Evolutionary conservation across 306 rosid species (phyloP).

Genomic region (Coriaria nepalensis): DNA sequence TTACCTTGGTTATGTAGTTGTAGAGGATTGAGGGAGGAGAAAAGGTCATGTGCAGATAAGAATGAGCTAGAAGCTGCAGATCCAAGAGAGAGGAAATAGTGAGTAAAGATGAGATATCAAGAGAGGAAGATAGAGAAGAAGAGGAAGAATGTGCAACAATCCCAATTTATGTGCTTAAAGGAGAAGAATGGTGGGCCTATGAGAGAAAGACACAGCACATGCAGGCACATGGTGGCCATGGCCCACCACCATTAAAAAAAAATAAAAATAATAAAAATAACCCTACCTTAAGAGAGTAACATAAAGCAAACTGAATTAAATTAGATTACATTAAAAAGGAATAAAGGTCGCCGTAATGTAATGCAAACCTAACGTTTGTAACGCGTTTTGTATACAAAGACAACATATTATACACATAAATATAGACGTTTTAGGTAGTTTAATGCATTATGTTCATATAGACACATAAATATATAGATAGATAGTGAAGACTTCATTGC

Average conservation of each 20-base stretch:
- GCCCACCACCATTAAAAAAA: constrained; percentile 43
- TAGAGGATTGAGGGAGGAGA: constrained; percentile 10
- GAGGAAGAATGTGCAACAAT: constrained; percentile 30
- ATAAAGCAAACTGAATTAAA: too few species aligned
- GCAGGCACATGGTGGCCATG: constrained; percentile 84
- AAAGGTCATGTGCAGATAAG: constrained; percentile 1
- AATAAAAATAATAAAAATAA: constrained; percentile 11
- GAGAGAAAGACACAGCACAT: constrained; percentile 85
- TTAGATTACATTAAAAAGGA: neutral
- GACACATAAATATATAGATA: too few species aligned
- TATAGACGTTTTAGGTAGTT: too few species aligned
- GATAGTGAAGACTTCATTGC: too few species aligned
- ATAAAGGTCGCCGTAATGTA: constrained; percentile 37
- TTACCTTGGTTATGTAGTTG: constrained; percentile 6
- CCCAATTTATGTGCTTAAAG: constrained; percentile 54
- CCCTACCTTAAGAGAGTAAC: neutral
- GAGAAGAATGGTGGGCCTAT: constrained; percentile 50
- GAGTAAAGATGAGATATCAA: constrained; percentile 16
- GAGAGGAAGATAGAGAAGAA: constrained; percentile 14
- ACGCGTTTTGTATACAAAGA: constrained; percentile 46
- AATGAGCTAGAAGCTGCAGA: constrained; percentile 14
- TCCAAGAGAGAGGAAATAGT: constrained; percentile 22
- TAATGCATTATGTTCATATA: too few species aligned
- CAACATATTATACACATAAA: constrained; percentile 10
- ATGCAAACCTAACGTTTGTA: constrained; percentile 46